A percentile compares a stretch with the other conserved stretches of the same genome.
These are phyloP conservation scores for Ascochyta clinopodiicola DNA, from an alignment of 2,329 filamentous ascomycete genomes.

Conservation along the genomic window DNA sequence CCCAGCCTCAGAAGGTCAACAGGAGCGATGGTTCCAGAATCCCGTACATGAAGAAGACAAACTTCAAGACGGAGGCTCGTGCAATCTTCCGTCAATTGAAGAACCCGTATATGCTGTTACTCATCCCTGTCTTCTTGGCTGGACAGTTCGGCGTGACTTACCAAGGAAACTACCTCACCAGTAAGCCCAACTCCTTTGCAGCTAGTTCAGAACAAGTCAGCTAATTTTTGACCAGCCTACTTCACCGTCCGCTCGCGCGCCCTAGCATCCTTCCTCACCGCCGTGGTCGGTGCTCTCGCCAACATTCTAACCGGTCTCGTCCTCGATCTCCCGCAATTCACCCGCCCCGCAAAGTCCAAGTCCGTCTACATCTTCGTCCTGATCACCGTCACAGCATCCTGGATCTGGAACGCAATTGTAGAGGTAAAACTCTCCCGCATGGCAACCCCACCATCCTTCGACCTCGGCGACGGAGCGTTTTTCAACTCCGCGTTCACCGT, in stretches of 20 bases:
- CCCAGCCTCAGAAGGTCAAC: conserved; percentile 8
- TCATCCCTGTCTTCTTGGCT: conserved; percentile 5
- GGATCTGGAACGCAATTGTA: conserved; percentile 14
- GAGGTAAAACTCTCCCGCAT: conserved; percentile 5
- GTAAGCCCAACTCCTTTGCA: not conserved
- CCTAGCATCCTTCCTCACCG: conserved; percentile 11
- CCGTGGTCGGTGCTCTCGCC: conserved; percentile 8
- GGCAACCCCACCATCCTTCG: conserved; percentile 3
- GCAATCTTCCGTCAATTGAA: conserved; percentile 2
- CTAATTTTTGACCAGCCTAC: not conserved
- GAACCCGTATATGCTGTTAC: conserved; percentile 5
- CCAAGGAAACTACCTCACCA: conserved; percentile 4
- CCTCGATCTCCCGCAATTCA: conserved; percentile 10
- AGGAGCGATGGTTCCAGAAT: conserved; percentile 2
- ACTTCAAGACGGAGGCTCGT: conserved; percentile 5
- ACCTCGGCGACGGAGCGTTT: conserved; percentile 10
- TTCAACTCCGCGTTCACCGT: conserved; percentile 14
- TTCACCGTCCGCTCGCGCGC: conserved; percentile 15
- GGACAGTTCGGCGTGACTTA: conserved; percentile 6
- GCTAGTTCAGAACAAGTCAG: too few relatives aligned
- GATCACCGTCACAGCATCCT: conserved; percentile 8
- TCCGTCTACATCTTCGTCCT: conserved; percentile 11
- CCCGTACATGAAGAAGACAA: conserved; percentile 5
- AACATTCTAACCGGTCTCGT: conserved; percentile 5
- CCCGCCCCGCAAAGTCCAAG: conserved; percentile 6